phyloP scores from a whole-genome alignment of 441 rosid genomes.

The Macaranga tanarius region DNA sequence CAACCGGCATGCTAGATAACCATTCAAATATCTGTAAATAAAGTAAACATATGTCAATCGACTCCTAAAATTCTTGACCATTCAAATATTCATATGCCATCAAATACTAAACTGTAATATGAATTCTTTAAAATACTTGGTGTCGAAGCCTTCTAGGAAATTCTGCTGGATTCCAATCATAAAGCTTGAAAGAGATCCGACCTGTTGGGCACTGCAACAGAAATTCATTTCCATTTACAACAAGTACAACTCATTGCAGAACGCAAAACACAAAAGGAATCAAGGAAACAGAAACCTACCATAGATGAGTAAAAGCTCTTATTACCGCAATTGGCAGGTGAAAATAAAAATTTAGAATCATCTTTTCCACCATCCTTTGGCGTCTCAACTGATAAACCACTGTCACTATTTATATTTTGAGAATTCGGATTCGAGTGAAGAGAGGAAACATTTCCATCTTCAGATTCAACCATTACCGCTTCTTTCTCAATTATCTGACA shows the following conservation, averaged over 20 bases:
- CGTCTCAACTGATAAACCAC: constrained; percentile 56
- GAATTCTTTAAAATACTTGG: constrained; percentile 76
- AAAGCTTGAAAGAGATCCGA: constrained; percentile 94
- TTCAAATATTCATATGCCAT: constrained; percentile 19
- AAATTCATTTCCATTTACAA: constrained; percentile 28
- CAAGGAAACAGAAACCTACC: constrained; percentile 43
- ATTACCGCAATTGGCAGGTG: constrained; percentile 59
- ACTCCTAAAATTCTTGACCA: constrained; percentile 28
- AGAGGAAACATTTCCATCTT: constrained; percentile 50
- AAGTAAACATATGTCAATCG: constrained; percentile 31
- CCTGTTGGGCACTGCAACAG: constrained; percentile 87
- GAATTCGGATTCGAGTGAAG: constrained; percentile 47
- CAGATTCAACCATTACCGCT: constrained; percentile 47
- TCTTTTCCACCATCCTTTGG: constrained; percentile 52
- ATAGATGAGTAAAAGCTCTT: constrained; percentile 70
- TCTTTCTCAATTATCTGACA: constrained; percentile 59
- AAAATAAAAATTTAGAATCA: constrained; percentile 51
- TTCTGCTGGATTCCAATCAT: constrained; percentile 99
- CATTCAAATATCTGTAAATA: constrained; percentile 80
- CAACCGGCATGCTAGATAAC: constrained; percentile 97
- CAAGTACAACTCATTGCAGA: background rate
- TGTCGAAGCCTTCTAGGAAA: constrained; percentile 98
- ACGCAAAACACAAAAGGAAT: constrained; percentile 19
- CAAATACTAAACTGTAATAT: constrained; percentile 63
- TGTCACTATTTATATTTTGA: constrained; percentile 55